Conservation (phyloP, 2,329 filamentous ascomycete genomes). For the Microsporum ferrugineum region DNA sequence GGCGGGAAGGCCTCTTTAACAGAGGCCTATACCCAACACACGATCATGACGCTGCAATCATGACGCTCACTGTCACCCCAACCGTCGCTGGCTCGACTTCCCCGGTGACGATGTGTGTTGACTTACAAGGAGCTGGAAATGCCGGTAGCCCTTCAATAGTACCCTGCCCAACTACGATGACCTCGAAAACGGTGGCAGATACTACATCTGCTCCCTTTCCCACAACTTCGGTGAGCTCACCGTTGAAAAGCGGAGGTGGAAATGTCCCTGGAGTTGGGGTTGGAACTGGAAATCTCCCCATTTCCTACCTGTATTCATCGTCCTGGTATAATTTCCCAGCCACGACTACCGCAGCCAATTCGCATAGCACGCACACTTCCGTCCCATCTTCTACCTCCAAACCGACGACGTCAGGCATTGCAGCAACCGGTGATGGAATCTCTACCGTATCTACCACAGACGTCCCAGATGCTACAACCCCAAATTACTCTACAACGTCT, state of each 20-base stretch:
- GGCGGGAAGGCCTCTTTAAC: background rate
- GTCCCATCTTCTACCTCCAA: background rate
- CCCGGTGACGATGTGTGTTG: slow-evolving; percentile 8
- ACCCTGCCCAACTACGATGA: background rate
- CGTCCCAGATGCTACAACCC: background rate
- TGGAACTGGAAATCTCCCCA: background rate
- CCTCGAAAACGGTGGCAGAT: background rate
- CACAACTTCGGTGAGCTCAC: background rate
- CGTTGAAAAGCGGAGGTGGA: background rate
- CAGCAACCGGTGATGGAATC: background rate
- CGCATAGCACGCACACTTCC: background rate
- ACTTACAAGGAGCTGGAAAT: slow-evolving; percentile 3
- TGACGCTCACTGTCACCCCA: slow-evolving; percentile 10
- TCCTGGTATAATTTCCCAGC: background rate
- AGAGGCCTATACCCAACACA: background rate
- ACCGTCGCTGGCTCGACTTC: background rate
- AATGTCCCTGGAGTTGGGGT: background rate
- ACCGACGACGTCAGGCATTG: background rate
- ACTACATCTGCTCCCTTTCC: background rate
- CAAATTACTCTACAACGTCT: background rate
- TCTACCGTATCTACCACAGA: background rate
- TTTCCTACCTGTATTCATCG: background rate
- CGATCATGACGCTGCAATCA: slow-evolving; percentile 1
- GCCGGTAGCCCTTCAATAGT: background rate
- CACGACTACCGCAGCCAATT: background rate